These are phyloP conservation scores for Neurospora cerealis DNA, from an alignment of 495 filamentous ascomycete genomes.

Conservation along the genomic window DNA sequence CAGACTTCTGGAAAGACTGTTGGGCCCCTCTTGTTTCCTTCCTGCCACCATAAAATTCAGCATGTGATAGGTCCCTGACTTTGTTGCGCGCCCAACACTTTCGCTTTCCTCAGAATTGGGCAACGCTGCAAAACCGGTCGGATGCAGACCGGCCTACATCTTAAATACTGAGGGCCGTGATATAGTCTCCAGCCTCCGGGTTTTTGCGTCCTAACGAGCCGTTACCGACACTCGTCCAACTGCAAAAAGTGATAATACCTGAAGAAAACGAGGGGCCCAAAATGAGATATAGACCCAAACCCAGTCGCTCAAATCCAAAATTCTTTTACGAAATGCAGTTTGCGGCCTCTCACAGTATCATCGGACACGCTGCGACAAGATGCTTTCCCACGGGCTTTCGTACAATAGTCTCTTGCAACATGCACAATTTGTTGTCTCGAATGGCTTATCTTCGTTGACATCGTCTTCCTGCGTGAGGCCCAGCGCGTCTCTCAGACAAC, in stretches of 20 bases:
- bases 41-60: background rate
- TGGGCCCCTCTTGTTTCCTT: background rate
- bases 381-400: background rate
- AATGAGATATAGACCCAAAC: background rate
- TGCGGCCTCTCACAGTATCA: background rate
- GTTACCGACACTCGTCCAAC: background rate
- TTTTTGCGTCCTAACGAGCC: background rate
- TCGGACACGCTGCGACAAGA: background rate
- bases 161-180: background rate
- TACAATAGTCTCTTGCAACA: background rate
- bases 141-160: background rate
- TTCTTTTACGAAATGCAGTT: background rate
- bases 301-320: background rate
- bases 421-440: background rate
- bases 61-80: background rate
- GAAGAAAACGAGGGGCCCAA: background rate
- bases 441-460: background rate
- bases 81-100: background rate
- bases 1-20: background rate
- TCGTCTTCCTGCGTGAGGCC: background rate
- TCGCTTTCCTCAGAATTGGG: background rate
- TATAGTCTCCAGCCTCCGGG: background rate
- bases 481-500: background rate
- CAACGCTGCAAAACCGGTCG: background rate
- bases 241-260: background rate